Evolutionary conservation across 1,284 basidiomycete species (phyloP), one percentile per base, ranked within the genome.

Genomic region (Fomitiporia mediterranea): DNA sequence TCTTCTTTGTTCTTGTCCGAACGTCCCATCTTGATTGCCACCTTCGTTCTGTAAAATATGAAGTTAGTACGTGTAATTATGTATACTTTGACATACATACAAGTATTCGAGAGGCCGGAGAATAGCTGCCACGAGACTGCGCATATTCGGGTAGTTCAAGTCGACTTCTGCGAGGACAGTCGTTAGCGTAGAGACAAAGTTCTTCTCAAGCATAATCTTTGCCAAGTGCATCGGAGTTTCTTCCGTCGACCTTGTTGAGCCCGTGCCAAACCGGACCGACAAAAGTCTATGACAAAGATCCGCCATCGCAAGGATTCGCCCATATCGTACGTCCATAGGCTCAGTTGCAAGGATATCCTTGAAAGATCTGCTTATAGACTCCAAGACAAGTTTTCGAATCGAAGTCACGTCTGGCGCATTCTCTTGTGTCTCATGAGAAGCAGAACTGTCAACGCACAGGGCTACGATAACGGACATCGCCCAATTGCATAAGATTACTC

Each of bases 151-250:
- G 71, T 95, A 96, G 68, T 98, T 97, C 52, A 98, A 80, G 67
- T 99, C 97, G 37, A 98, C 84, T 56, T 99, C 97, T 5, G 91
- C 87, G 7, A 98, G 78, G 9, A 94, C 89, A 51, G 79, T 88
- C 0, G 97, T 98, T 32, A 99, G 76, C 2, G 89, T 86, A 4
- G 89, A 81, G 19, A 98, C 97, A 65, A 91, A 97, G 68, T 93
- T 94, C 77, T 98, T 98, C 76, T 99, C 97, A 44, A 99, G 74
- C 97, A 99, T 99, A 61, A 95, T 82, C 74, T 98, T 99, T 40
- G 97, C 94, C 57, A 98, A 82, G 61, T 98, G 94, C 15, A 94
- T 88, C 2, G 89, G 87, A 9, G 82, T 78, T 51, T 97, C 95
- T 42, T 95, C 91, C 57, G 81, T 78, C 30, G 80, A 74, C 66